Conservation (phyloP, 1,284 basidiomycete species). For the Ceratobasidium sp. region DNA sequence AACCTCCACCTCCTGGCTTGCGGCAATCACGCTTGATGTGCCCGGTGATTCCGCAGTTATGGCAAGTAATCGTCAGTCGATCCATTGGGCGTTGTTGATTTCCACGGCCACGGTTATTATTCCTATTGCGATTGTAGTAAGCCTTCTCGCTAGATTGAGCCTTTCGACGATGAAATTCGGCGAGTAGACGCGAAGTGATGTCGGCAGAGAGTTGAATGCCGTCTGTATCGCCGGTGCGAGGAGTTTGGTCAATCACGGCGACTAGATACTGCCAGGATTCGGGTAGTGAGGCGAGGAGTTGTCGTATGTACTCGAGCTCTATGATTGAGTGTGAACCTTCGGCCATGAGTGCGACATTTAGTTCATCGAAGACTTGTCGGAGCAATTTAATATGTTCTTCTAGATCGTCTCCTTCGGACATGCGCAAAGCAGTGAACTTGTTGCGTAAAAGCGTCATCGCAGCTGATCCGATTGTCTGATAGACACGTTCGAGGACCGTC, state of each 20-base stretch:
- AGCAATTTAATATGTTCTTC: not conserved
- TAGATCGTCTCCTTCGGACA: not conserved
- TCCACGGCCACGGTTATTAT: not conserved
- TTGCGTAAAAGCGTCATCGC: constrained; percentile 7
- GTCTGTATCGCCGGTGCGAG: not conserved
- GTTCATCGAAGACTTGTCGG: not conserved
- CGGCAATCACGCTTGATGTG: constrained; percentile 8
- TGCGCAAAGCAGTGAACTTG: not conserved
- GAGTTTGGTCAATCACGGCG: not conserved
- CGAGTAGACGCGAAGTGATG: constrained; percentile 6
- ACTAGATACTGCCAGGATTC: constrained; percentile 18
- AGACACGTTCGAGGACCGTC: not conserved
- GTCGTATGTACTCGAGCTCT: constrained; percentile 13
- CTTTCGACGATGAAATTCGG: constrained; percentile 8
- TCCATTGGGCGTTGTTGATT: not conserved
- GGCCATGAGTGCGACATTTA: not conserved
- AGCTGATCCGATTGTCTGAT: not conserved
- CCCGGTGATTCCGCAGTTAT: not conserved
- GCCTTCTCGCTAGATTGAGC: not conserved
- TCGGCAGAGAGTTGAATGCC: not conserved
- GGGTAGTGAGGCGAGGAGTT: constrained; percentile 5
- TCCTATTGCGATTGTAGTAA: not conserved
- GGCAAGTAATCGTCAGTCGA: not conserved
- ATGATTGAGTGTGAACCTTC: not conserved
- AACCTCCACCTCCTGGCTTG: not conserved